Percentiles rank a stretch among this genome's conserved stretches.
These are phyloP conservation scores for Areca catechu DNA, from an alignment of 176 grass and related monocot species.

Conservation along the genomic window DNA sequence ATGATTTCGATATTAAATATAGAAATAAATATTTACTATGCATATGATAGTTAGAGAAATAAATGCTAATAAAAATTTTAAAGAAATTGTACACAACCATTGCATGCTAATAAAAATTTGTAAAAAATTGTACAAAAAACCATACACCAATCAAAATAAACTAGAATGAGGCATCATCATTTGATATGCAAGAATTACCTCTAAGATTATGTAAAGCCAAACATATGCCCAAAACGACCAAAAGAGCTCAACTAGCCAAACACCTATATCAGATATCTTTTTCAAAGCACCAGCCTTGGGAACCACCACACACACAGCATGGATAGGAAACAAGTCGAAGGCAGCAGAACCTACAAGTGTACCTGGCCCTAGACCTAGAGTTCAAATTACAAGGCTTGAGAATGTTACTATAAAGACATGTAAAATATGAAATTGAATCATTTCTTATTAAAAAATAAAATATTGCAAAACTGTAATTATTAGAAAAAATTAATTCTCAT, in stretches of 20 bases:
- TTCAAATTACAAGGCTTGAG: not conserved
- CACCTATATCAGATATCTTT: conserved; percentile 80
- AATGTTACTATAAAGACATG: not conserved
- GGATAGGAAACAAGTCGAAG: conserved; percentile 80
- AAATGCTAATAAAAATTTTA: no score
- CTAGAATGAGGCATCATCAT: not conserved
- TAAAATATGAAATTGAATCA: no score
- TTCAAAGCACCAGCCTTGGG: conserved; percentile 59
- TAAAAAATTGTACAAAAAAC: not conserved
- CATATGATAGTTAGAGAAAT: no score
- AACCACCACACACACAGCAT: conserved; percentile 80
- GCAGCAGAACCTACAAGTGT: conserved; percentile 92
- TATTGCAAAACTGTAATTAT: no score
- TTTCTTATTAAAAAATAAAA: no score
- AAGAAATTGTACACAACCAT: no score
- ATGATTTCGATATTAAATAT: no score
- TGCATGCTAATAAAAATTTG: no score
- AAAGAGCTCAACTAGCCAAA: conserved; percentile 74
- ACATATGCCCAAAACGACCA: conserved; percentile 96
- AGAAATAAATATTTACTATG: no score
- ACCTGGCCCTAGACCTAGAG: conserved; percentile 70
- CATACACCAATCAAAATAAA: not conserved
- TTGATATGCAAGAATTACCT: conserved; percentile 28
- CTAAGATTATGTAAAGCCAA: conserved; percentile 84
- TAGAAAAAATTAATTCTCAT: no score